Evolutionary conservation across 495 filamentous ascomycete genomes (phyloP).

Genomic region (Tuber borchii): DNA sequence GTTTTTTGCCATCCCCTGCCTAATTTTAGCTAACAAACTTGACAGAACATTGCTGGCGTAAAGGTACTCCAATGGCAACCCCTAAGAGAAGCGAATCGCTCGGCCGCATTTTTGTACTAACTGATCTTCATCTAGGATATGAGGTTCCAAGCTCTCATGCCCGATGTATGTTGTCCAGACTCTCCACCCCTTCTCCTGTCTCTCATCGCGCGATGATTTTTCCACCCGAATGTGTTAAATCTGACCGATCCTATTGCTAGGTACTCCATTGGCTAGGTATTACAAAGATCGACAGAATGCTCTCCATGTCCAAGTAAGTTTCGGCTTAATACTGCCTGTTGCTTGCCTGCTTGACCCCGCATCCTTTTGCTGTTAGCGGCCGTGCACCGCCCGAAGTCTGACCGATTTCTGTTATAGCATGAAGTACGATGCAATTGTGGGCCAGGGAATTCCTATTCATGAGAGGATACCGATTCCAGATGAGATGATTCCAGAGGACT

Average conservation of each 20-base stretch:
- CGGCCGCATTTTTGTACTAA: slow-evolving; percentile 20
- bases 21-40: slow-evolving; percentile 26
- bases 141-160: slow-evolving; percentile 99
- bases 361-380: slow-evolving; percentile 25
- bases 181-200: slow-evolving; percentile 13
- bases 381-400: slow-evolving; percentile 13
- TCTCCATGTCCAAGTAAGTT: slow-evolving; percentile 90
- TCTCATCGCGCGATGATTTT: slow-evolving; percentile 31
- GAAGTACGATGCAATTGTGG: slow-evolving; percentile 98
- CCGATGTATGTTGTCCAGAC: slow-evolving; percentile 51
- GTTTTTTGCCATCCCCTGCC: slow-evolving; percentile 13
- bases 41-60: slow-evolving; percentile 81
- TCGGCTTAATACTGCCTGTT: slow-evolving; percentile 24
- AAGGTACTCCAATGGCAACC: slow-evolving; percentile 47
- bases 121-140: slow-evolving; percentile 55
- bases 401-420: slow-evolving; percentile 53
- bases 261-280: slow-evolving; percentile 98
- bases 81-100: not conserved
- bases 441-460: slow-evolving; percentile 87
- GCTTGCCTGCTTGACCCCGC: slow-evolving; percentile 29
- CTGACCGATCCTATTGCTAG: slow-evolving; percentile 38
- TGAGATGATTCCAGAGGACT: slow-evolving; percentile 88
- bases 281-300: slow-evolving; percentile 96
- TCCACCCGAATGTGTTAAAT: slow-evolving; percentile 11
- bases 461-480: slow-evolving; percentile 93